Evolutionary conservation across 441 rosid species (phyloP), one percentile per base, ranked within the genome.

Genomic region (Arabidopsis hybrid): DNA sequence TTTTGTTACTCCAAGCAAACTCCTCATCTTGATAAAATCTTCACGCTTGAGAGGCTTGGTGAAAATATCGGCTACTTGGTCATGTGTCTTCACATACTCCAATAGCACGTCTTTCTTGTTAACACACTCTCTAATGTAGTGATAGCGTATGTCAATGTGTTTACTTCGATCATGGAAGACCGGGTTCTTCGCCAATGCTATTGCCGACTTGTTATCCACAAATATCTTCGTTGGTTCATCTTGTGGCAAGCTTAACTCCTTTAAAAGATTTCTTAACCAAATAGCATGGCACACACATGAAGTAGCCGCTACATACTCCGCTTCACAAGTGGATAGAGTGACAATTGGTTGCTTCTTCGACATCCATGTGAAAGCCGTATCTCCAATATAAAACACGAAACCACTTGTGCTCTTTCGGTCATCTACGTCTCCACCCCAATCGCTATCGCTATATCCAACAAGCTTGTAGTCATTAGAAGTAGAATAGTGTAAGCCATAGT

Each of bases 201-300:
- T 36, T 35, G 31, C 7, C 9, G 31, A 35, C 8, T 58, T 58
- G 29, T 35, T 58, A 16, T 58, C 31, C 31, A 36, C n/a, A 7
- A 58, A 58, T 0, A 58, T 36, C 8, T 58, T 5, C 1, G 45
- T 35, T 58, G 63, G 31, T 4, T 58, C n/a, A 8, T 36, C 45
- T n/a, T n/a, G n/a, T 58, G 62, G 29, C 8, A 58, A 58, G 13
- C 31, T 58, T 16, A 36, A 35, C 29, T 58, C 45, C n/a, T 58
- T 35, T 36, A 36, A 14, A 5, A 57, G 10, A 21, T 32, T 57
- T 1, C 4, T 12, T 8, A 57, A 57, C n/a, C n/a, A n/a, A n/a
- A n/a, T n/a, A n/a, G n/a, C n/a, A n/a, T n/a, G n/a, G n/a, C n/a
- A n/a, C n/a, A 18, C 61, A 57, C 42, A 57, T 13, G 42, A 57